A percentile compares a stretch with the other conserved stretches of the same genome.
These are phyloP conservation scores for Pichia norvegensis DNA, from an alignment of 1,139 yeast genomes.

Conservation along the genomic window DNA sequence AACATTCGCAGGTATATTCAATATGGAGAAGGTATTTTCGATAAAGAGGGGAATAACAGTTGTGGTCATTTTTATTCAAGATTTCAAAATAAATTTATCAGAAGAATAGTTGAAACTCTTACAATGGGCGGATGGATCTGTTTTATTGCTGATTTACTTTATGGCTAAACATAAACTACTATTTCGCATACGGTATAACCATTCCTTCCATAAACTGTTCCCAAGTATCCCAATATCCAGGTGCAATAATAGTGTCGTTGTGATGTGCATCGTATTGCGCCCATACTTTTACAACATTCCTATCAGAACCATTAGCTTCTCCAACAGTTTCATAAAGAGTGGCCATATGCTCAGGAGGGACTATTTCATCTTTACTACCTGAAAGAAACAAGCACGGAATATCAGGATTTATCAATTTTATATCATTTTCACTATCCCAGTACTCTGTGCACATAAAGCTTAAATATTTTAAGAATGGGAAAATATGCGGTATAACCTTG, in stretches of 20 bases:
- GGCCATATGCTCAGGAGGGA: constrained; percentile 82
- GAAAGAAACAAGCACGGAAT: constrained; percentile 67
- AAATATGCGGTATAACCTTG: constrained; percentile 74
- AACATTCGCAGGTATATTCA: constrained; percentile 64
- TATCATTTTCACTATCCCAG: constrained; percentile 73
- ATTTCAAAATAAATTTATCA: constrained; percentile 43
- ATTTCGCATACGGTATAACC: constrained; percentile 23
- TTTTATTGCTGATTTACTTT: constrained; percentile 48
- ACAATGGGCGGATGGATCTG: constrained; percentile 73
- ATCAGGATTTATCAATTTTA: constrained; percentile 41
- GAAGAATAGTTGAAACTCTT: constrained; percentile 35
- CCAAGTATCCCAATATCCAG: constrained; percentile 66
- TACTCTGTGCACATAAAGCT: constrained; percentile 62
- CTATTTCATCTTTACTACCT: constrained; percentile 80
- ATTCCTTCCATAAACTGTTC: constrained; percentile 42
- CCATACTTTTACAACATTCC: constrained; percentile 34
- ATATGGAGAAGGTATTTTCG: constrained; percentile 76
- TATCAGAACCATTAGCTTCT: constrained; percentile 24
- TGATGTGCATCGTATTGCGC: constrained; percentile 58
- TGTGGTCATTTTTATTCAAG: constrained; percentile 54
- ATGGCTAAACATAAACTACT: constrained; percentile 34
- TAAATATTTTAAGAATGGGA: constrained; percentile 58
- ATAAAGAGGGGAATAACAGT: constrained; percentile 62
- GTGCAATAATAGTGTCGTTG: constrained; percentile 71
- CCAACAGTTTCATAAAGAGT: constrained; percentile 45